Evolutionary conservation across 2,329 filamentous ascomycete genomes (phyloP), one percentile per base, ranked within the genome.

Genomic region (Blumeria graminis): DNA sequence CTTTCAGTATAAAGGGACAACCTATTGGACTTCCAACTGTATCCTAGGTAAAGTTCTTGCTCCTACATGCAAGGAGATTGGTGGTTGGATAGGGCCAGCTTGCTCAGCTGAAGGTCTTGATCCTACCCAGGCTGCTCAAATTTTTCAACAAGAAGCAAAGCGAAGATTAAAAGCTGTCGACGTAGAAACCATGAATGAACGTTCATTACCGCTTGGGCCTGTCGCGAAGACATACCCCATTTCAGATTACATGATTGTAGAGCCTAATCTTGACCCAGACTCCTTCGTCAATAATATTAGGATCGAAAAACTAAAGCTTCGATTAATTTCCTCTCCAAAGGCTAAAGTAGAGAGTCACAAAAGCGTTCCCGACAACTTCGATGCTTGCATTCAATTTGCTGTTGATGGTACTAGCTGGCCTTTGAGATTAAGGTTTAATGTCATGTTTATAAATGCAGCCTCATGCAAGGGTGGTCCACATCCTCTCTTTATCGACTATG

Each of bases 31-130:
- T 3, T 76, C 79, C 11, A 72, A 75, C 18, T 83, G 76, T 61
- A 83, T 87, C 57, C 80, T 88, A 1, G 84, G 83, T 39, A 87
- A 86, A 64, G 83, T 88, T 2, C 71, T 88, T 7, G 82, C 79
- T 41, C 80, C 82, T 28, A 86, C 82, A 0, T 85, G 84, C 62
- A 77, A 75, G 60, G 76, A 82, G 56, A 74, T 84, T 18, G 82
- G 77, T 46, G 84, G 84, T 28, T 88, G 84, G 84, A 71, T 87
- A 41, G 84, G 84, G 0, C 84, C 84, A 1, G 82, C 80, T 34
- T 75, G 80, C 7, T 81, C 81, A 22, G 82, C 81, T 1, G 70
- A 73, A 3, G 81, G 86, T 64, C 75, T 88, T 3, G 74, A 72
- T 53, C 76, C 78, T 39, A 80, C 79, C 1, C 81, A 87, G 66